phyloP scores from a whole-genome alignment of 768 basidiomycete genomes.

The Russula sp. region DNA sequence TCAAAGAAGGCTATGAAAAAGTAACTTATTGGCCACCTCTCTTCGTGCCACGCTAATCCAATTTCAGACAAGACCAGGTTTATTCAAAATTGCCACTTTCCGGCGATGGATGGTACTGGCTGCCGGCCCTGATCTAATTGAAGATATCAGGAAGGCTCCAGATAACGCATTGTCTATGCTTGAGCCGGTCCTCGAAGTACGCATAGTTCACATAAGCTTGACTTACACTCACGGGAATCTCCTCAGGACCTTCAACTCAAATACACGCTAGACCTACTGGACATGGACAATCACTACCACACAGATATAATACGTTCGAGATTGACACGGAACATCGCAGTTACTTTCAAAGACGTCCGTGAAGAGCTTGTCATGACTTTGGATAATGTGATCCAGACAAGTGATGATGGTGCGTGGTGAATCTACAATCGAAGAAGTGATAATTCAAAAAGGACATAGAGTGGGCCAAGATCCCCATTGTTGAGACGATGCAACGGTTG shows the following conservation, averaged over 20 bases:
- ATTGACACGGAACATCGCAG: slow-evolving; percentile 28
- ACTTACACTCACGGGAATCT: background rate
- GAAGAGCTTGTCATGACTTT: slow-evolving; percentile 28
- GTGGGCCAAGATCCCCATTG: slow-evolving; percentile 26
- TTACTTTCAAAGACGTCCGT: slow-evolving; percentile 24
- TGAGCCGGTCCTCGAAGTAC: slow-evolving; percentile 38
- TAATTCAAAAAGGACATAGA: slow-evolving; percentile 27
- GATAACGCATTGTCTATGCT: slow-evolving; percentile 41
- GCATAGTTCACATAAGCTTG: slow-evolving; percentile 1
- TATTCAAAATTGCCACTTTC: slow-evolving; percentile 41
- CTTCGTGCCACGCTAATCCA: background rate
- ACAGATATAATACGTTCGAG: slow-evolving; percentile 26
- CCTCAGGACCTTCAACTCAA: slow-evolving; percentile 32
- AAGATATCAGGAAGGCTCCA: slow-evolving; percentile 45
- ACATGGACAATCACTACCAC: slow-evolving; percentile 24
- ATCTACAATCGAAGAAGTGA: background rate
- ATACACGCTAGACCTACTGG: slow-evolving; percentile 32
- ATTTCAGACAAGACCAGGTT: slow-evolving; percentile 20
- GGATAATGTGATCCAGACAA: slow-evolving; percentile 30
- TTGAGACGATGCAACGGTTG: slow-evolving; percentile 27
- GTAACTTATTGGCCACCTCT: slow-evolving; percentile 16
- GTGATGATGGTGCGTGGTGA: slow-evolving; percentile 16
- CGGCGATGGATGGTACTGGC: slow-evolving; percentile 44
- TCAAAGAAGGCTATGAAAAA: slow-evolving; percentile 34
- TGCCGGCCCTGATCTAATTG: slow-evolving; percentile 38